Evolutionary conservation across 108 stramenopile species (phyloP), one percentile per base, ranked within the genome.

Genomic region (Conticribra weissflogii): DNA sequence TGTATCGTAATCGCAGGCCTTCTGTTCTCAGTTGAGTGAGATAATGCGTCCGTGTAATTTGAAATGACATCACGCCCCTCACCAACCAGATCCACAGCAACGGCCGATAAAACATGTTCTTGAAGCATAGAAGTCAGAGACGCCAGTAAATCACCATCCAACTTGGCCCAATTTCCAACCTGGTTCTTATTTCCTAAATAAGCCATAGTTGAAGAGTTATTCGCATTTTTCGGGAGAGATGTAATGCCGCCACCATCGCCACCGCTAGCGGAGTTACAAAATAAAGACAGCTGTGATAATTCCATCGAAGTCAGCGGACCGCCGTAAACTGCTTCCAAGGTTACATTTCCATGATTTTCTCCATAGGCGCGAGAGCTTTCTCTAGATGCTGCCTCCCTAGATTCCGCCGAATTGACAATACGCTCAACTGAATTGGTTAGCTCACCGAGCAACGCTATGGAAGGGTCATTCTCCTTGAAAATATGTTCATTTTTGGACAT

Each of bases 241-340:
- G 27, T 1, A 32, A 3, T 47, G 2, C 71, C 71, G 15, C 22
- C 36, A 21, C 22, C 49, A 7, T 8, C 29, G 54, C 15, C 28
- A 48, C 32, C 45, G 33, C 30, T 21, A 2, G 14, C 18, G 34
- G 3, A 18, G 51, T 56, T 32, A 27, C 60, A 58, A 74, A 86
- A 36, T 53, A 73, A 21, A 71, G 82, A 72, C 5, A 86, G 66
- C 52, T 79, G 82, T 12, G 66, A 66, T n/a, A 86, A 47, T 67
- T 86, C 85, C 49, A 34, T 19, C 44, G 63, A 25, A 15, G 74
- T 76, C 36, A 85, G 75, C 15, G 81, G 84, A 49, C 81, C 84
- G 21, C 76, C 81, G 19, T 66, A 27, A 27, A 59, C 46, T 5
- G 41, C 69, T 44, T 69, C 74, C 21, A 49, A 47, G 2, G 49